Conservation (phyloP, 345 rosid species). For the Stellera chamaejasme region DNA sequence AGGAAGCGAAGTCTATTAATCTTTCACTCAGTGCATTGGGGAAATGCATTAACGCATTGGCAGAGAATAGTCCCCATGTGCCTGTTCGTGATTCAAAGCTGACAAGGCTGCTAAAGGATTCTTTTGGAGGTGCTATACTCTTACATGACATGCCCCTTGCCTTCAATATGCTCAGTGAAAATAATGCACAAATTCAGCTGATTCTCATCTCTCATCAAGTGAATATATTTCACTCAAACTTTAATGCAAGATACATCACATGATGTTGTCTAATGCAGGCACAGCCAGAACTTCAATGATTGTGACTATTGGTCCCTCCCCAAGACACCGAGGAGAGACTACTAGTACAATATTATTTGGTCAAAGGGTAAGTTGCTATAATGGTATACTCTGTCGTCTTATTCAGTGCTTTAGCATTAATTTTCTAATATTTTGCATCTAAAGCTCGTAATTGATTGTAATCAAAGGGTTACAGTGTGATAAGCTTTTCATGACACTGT, state of each 20-base stretch:
- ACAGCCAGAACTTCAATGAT: constrained; percentile 80
- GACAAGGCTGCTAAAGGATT: constrained; percentile 76
- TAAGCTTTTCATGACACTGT: background rate
- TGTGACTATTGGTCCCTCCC: constrained; percentile 85
- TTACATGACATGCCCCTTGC: constrained; percentile 7
- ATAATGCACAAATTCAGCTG: background rate
- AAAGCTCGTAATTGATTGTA: background rate
- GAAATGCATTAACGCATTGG: constrained; percentile 86
- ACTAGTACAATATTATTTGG: constrained; percentile 85
- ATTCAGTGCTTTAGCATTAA: background rate
- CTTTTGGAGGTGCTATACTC: constrained; percentile 70
- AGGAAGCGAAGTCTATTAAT: constrained; percentile 91
- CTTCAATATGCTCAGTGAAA: constrained; percentile 9
- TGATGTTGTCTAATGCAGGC: constrained; percentile 29
- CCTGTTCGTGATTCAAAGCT: constrained; percentile 92
- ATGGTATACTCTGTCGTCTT: background rate
- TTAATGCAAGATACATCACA: background rate
- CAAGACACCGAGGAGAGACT: constrained; percentile 88
- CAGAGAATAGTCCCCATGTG: constrained; percentile 80
- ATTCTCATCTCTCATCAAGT: constrained; percentile 4
- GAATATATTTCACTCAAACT: background rate
- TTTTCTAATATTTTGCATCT: constrained; percentile 1
- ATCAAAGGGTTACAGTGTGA: background rate
- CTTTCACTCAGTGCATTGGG: constrained; percentile 87
- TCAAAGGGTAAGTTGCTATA: constrained; percentile 55